Evolutionary conservation across 2,329 filamentous ascomycete genomes (phyloP), one percentile per base, ranked within the genome.

Genomic region (Diaporthe sp.): DNA sequence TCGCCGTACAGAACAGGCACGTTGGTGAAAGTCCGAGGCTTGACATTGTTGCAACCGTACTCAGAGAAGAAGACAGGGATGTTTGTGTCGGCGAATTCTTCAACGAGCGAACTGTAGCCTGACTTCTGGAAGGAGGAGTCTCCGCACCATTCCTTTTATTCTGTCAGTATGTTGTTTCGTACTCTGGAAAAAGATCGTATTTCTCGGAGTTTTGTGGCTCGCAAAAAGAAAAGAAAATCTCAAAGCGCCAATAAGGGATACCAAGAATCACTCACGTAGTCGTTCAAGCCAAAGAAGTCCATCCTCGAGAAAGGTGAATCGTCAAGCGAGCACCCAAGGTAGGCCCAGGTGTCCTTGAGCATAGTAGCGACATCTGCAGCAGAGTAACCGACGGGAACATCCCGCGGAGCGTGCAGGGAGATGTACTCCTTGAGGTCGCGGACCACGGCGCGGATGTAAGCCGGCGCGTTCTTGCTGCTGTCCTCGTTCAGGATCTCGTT

Each of bases 31-130:
- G 90, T 84, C 77, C 93, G 92, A 19, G 92, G 91, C 53, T 84
- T 81, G 25, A 91, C 89, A 66, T 88, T 86, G 84, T 94, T 95
- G 88, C 93, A 95, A 74, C 93, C 93, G 78, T 89, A 92, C 80
- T 95, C 93, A 76, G 91, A 93, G 86, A 94, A 94, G 87, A 95
- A 95, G 78, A 94, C 88, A 30, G 93, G 93, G 47, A 94, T 88
- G 42, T 91, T 89, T 37, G 89, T 89, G 75, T 87, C 86, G 78
- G 87, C 82, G 85, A 95, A 94, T 80, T 91, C 88, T 8, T 85
- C 81, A 53, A 92, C 89, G 72, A 91, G 82, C 15, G 44, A 65
- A 58, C 22, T 58, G 72, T 75, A 75, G 17, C 74, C 74, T 22
- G 74, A 86, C 47, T 83, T 86, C 35, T 84, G 78, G 80, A 86